Evolutionary conservation across 306 rosid species (phyloP), one percentile per base, ranked within the genome.

Genomic region (Hylodesmum podocarpum): DNA sequence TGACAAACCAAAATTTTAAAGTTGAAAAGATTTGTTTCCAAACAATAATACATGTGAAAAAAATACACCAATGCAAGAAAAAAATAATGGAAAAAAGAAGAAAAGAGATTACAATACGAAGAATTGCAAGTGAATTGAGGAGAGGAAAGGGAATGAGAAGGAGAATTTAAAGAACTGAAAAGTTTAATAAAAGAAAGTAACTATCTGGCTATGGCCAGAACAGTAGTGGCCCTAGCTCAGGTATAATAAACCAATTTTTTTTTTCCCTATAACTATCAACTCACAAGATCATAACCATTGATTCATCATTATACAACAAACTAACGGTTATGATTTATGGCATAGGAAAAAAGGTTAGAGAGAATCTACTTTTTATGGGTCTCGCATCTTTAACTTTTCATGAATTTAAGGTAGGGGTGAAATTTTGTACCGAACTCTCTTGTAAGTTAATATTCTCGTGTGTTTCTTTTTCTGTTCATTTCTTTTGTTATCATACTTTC

Each of bases 141-240:
- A 69, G 34, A 34, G 2, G 18, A 37, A 34, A 27, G 29, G 13
- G 55, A 21, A 6, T 6, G 54, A 10, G 19, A 34, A 0, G 8
- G 71, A 19, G 84, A 53, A 76, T 82, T 82, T 87, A 70, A 73
- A 59, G 44, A 41, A 5, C 31, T 18, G 22, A 18, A 49, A 41
- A 22, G 3, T n/a, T 8, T 0, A 40, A 0, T 11, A 27, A 18
- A 4, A 11, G 11, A 61, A 71, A 55, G 28, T 14, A 61, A 51
- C 67, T 2, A 55, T 25, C 44, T 51, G 44, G 37, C 2, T 4
- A 27, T n/a, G 64, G 79, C 62, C 67, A 81, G 46, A 81, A 64
- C 29, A 73, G 19, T 31, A 1, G 73, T 80, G 83, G 87, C 81
- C n/a, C 82, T 89, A 84, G 75, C 66, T 66, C 33, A 39, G 41